These are phyloP conservation scores for Phytophthora foliorum DNA, from an alignment of 352 stramenopile genomes.

Conservation along the genomic window DNA sequence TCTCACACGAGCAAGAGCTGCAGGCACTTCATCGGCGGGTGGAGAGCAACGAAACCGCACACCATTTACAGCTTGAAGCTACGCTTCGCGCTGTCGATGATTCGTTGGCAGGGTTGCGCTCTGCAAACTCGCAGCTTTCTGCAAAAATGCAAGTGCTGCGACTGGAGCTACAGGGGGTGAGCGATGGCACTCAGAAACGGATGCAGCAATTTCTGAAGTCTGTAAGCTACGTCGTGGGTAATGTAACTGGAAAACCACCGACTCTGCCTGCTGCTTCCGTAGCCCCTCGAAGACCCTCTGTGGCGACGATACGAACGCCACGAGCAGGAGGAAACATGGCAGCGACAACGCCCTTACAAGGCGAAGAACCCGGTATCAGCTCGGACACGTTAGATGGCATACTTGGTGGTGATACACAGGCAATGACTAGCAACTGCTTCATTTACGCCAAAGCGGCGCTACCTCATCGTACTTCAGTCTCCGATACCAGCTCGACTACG, in stretches of 20 bases:
- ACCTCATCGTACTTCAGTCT: constrained; percentile 26
- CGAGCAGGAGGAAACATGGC: constrained; percentile 10
- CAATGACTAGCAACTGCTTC: constrained; percentile 44
- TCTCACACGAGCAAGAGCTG: constrained; percentile 29
- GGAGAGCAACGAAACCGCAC: constrained; percentile 37
- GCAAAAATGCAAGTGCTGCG: constrained; percentile 57
- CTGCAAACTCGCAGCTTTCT: constrained; percentile 42
- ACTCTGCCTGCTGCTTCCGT: constrained; percentile 1
- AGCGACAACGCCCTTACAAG: not conserved
- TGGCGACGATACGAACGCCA: constrained; percentile 8
- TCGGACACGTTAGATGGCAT: constrained; percentile 7
- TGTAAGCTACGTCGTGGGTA: constrained; percentile 9
- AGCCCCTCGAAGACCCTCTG: constrained; percentile 15
- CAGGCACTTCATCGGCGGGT: constrained; percentile 31
- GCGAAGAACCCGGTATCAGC: not conserved
- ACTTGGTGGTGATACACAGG: constrained; percentile 3
- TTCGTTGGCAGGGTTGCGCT: constrained; percentile 35
- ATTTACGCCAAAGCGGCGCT: constrained; percentile 58
- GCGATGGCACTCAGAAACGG: constrained; percentile 35
- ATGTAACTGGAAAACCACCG: constrained; percentile 8
- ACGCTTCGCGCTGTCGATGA: constrained; percentile 27
- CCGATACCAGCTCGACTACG: not conserved
- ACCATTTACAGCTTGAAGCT: constrained; percentile 36
- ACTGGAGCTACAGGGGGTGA: constrained; percentile 50
- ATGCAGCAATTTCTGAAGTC: constrained; percentile 45